Base-by-base conservation (phyloP, 805 yeast genomes). In the Jamesozyma rosinii region DNA sequence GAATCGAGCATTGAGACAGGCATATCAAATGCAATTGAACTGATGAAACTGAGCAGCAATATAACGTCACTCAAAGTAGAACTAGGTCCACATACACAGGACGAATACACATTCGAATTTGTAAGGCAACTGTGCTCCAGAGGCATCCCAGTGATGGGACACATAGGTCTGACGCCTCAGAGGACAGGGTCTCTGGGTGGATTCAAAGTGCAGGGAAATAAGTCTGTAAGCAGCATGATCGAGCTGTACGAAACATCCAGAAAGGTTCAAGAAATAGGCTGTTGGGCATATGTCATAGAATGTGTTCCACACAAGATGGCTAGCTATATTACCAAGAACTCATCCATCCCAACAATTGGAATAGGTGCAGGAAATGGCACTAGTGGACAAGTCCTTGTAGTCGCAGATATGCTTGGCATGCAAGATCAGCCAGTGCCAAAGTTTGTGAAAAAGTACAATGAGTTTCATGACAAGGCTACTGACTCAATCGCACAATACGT, bases 81-180 rank as follows among this genome's bases (percentile, higher is more conserved):
- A 65, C 95, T 95, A 5, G 89, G 92, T 5, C 37, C 44, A 1
- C 42, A 47, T 26, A 38, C 46, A 1, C 46, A 35, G n/a, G 64
- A 57, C 33, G 79, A 75, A 44, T 73, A 72, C 43, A 60, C 77
- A 2, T 66, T 72, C 1, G 64, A 66, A 3, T 75, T 81, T 1
- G 74, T 92, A 9, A 54, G 62, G 44, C 72, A 71, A 46, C 63
- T 90, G 17, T 70, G 79, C 1, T 58, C 71, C 4, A 68, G 81
- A 15, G 97, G 97, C 1, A 79, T 90, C 9, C 95, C 97, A 0
- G 88, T 88, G 2, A 72, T 86, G 65, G 97, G 94, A 1, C 98
- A 90, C 61, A 76, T 86, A 26, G 98, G 98, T 0, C 67, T 90
- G 27, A 86, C 95, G 3, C 98, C 98, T 2, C 97, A 92, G 60